Evolutionary conservation across 2,329 filamentous ascomycete genomes (phyloP), one percentile per base, ranked within the genome.

Genomic region (Hortaea werneckii): DNA sequence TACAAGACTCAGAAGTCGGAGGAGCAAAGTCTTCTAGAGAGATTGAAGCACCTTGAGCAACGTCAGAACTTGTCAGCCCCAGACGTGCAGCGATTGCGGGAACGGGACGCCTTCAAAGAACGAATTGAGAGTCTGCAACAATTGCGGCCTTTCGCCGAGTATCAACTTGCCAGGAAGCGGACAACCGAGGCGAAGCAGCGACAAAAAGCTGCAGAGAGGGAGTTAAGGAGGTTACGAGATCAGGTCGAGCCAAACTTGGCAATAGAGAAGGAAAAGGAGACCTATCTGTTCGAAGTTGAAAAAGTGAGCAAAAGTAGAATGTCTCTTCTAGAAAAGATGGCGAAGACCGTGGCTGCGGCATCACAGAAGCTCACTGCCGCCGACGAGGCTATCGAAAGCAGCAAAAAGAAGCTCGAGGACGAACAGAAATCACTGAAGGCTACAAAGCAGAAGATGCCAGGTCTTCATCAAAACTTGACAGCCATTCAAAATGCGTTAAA

Each of bases 41-140:
- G 75, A 27, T 67, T 96, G 6, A 72, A 72, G 43, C 79, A 76
- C 45, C 69, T 90, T 40, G 80, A 94, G 60, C 75, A 70, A 37
- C 80, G 87, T 28, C 90, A 96, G 58, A 74, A 75, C 44, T 76
- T 79, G 42, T 78, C 94, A 39, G 79, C 85, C 57, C 81, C 78
- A 7, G 89, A 95, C 58, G 88, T 96, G 26, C 83, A 94, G 56
- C 81, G 86, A 52, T 76, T 92, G 58, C 78, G 79, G 41, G 83
- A 96, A 62, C 79, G 88, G 47, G 78, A 83, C 45, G 74, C 78
- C 43, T 78, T 88, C 42, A 71, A 83, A 57, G 69, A 77, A 43
- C 78, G 76, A 46, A 73, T 90, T 4, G 68, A 76, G 27, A 72
- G 83, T 40, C 72, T 95, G 40, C 73, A 83, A 52, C 76, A 76